Evolutionary conservation across 257 asterid genomes (phyloP), one percentile per base, ranked within the genome.

Genomic region (Voacanga thouarsii): DNA sequence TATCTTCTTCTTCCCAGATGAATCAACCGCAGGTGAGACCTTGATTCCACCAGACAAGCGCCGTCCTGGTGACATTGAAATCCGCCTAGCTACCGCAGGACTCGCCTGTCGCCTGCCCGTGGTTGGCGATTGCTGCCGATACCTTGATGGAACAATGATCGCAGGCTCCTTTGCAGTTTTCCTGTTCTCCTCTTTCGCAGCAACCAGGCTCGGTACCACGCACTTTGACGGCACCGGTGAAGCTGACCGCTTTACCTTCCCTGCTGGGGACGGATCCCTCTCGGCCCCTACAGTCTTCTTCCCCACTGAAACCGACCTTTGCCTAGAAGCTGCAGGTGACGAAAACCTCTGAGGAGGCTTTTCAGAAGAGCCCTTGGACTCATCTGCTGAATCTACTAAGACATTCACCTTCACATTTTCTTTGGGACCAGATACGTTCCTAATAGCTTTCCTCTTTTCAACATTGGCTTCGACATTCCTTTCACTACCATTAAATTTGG

Each of bases 191-290:
- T 93, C 99, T 80, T 92, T 93, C 0, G 99, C 98, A 23, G 89
- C 85, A 41, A 79, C 88, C 33, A 96, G 86, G 76, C 99, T 93
- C 1, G 99, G 99, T 63, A 96, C 99, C 55, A 86, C 92, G 64
- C 95, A 89, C 72, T 96, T 96, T 0, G 98, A 90, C 0, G 99
- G 98, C 19, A 78, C 98, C 5, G 99, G 99, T 0, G 99, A 96
- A 0, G 92, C 81, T 12, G 98, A 89, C 47, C 99, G 87, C 93
- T 86, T 93, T 33, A 83, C 88, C 81, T 90, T 92, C 28, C 87
- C 88, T 0, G 91, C 97, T 7, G 99, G 97, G 0, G 99, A 92
- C 0, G 97, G 96, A 72, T 93, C 97, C 81, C 96, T 88, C 88
- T 88, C 96, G 3, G 83, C 87, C 59, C 43, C 84, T n/a, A 74